These are phyloP conservation scores for Tricholoma saponaceum DNA, from an alignment of 768 basidiomycete species.

Conservation along the genomic window DNA sequence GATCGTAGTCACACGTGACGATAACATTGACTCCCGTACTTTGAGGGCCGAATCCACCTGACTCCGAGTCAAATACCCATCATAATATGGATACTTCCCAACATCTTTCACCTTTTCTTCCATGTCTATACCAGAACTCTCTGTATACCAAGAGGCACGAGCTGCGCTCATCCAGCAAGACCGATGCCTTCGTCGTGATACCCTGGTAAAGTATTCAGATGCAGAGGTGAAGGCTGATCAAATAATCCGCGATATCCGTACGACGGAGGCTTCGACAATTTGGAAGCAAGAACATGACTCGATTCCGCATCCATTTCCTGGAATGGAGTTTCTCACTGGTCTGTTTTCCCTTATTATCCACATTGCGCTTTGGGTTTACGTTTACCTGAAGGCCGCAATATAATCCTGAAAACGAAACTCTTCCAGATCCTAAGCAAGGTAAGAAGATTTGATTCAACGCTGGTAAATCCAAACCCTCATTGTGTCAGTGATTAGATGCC, in stretches of 20 bases:
- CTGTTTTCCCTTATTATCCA: background rate
- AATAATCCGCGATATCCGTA: constrained; percentile 51
- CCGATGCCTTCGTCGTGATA: constrained; percentile 48
- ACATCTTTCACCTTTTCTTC: background rate
- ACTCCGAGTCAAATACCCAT: too few species aligned
- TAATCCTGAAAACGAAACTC: constrained; percentile 58
- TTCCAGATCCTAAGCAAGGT: constrained; percentile 64
- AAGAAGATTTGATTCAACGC: background rate
- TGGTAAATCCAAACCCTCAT: background rate
- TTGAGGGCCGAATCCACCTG: too few species aligned
- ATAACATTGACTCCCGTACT: too few species aligned
- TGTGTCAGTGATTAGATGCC: constrained; percentile 54
- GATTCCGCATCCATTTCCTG: constrained; percentile 63
- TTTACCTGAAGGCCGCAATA: constrained; percentile 45
- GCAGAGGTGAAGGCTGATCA: constrained; percentile 52
- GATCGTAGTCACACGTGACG: constrained; percentile 1
- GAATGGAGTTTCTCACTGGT: constrained; percentile 79
- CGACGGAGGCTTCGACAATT: constrained; percentile 48
- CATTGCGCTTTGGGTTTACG: background rate
- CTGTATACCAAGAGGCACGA: constrained; percentile 28
- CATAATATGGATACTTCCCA: too few species aligned
- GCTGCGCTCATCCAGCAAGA: constrained; percentile 38
- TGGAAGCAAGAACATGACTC: constrained; percentile 54
- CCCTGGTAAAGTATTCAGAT: constrained; percentile 25
- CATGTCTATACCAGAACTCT: constrained; percentile 16